phyloP scores from a whole-genome alignment of 2,329 filamentous ascomycete species.

The Dothiorella sarmentorum region DNA sequence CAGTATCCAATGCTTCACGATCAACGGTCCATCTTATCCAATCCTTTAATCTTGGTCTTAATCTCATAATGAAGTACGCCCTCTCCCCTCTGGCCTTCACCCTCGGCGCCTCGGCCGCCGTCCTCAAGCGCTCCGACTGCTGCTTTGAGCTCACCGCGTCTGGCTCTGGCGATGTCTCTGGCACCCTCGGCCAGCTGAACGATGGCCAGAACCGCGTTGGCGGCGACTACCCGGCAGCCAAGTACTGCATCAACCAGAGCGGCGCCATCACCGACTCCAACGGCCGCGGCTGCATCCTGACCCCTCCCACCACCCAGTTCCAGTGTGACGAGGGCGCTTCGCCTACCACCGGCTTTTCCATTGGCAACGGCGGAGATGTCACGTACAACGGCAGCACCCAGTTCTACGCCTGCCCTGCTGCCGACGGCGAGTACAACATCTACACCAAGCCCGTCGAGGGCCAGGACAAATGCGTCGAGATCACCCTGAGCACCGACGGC shows the following conservation, averaged over 20 bases:
- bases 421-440: slow-evolving; percentile 55
- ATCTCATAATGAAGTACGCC: slow-evolving; percentile 24
- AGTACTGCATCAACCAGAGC: slow-evolving; percentile 52
- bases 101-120: slow-evolving; percentile 24
- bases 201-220: slow-evolving; percentile 63
- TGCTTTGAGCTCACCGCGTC: slow-evolving; percentile 53
- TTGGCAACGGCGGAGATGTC: slow-evolving; percentile 53
- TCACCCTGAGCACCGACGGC: slow-evolving; percentile 40
- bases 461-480: slow-evolving; percentile 49
- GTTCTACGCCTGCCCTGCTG: slow-evolving; percentile 62
- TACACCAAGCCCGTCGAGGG: slow-evolving; percentile 45
- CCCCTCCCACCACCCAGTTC: slow-evolving; percentile 56
- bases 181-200: slow-evolving; percentile 57
- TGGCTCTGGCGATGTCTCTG: slow-evolving; percentile 48
- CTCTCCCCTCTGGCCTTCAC: slow-evolving; percentile 22
- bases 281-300: slow-evolving; percentile 62
- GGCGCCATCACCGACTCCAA: slow-evolving; percentile 52
- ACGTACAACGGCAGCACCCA: slow-evolving; percentile 49
- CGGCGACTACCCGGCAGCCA: slow-evolving; percentile 45
- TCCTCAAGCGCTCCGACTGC: slow-evolving; percentile 27
- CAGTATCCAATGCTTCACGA: background rate
- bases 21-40: slow-evolving; percentile 2
- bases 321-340: slow-evolving; percentile 58
- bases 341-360: slow-evolving; percentile 54
- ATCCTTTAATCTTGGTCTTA: background rate